These are phyloP conservation scores for Pyronema domesticum DNA, from an alignment of 495 filamentous ascomycete species.

Conservation along the genomic window DNA sequence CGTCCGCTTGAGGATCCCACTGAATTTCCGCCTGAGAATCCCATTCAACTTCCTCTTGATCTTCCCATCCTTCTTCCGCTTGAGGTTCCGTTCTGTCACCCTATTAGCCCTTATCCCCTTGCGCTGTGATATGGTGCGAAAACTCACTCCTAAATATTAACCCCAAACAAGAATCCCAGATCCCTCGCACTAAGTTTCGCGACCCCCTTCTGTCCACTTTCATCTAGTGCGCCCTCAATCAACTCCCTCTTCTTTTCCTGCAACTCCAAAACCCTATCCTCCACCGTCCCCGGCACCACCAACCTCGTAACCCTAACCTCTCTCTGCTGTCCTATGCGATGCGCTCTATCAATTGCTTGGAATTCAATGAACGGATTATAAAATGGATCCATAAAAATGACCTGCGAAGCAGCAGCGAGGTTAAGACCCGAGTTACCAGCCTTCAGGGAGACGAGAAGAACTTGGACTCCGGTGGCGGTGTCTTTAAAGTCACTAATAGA, in stretches of 20 bases:
- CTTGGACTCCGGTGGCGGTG: slow-evolving; percentile 36
- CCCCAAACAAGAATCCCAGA: slow-evolving; percentile 50
- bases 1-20: too few species aligned
- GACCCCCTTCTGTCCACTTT: slow-evolving; percentile 48
- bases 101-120: too few species aligned
- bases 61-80: too few species aligned
- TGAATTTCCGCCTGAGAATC: too few species aligned
- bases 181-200: slow-evolving; percentile 44
- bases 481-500: slow-evolving; percentile 59
- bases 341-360: slow-evolving; percentile 83
- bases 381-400: slow-evolving; percentile 87
- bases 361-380: slow-evolving; percentile 95
- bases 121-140: too few species aligned
- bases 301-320: slow-evolving; percentile 67
- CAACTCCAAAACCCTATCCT: slow-evolving; percentile 74
- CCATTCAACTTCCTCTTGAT: too few species aligned
- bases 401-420: slow-evolving; percentile 65
- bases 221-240: slow-evolving; percentile 68
- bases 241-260: slow-evolving; percentile 68
- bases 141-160: too few species aligned
- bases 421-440: slow-evolving; percentile 88
- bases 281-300: slow-evolving; percentile 59
- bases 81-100: too few species aligned
- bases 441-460: slow-evolving; percentile 79
- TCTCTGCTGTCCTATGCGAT: slow-evolving; percentile 69